phyloP scores from a whole-genome alignment of 148 eudicot genomes.

The Persicaria maculosa region DNA sequence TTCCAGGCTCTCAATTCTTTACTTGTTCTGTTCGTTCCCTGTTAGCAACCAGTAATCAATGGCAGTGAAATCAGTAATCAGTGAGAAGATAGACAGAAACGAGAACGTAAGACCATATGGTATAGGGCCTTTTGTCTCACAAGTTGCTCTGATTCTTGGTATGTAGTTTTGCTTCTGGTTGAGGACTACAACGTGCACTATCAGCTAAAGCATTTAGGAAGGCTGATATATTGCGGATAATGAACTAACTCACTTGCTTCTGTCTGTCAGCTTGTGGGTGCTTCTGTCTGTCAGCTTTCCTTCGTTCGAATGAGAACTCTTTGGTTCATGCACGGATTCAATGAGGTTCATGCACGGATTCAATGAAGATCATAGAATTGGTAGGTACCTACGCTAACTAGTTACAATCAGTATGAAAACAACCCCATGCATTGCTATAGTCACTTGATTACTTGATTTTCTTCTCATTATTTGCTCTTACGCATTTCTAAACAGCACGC shows the following conservation, averaged over 20 bases:
- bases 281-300: not conserved
- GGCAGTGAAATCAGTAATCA: too few relatives aligned
- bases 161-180: not conserved
- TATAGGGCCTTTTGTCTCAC: not conserved
- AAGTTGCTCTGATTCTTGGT: not conserved
- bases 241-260: slow-evolving; percentile 10
- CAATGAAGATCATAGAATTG: slow-evolving; percentile 3
- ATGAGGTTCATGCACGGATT: not conserved
- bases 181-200: slow-evolving; percentile 8
- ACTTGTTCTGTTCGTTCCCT: not conserved
- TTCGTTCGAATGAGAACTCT: not conserved
- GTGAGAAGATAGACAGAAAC: not conserved
- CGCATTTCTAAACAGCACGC: not conserved
- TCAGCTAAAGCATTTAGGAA: not conserved
- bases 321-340: too few relatives aligned
- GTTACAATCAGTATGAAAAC: not conserved
- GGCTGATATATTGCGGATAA: not conserved
- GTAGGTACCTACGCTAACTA: slow-evolving; percentile 2
- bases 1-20: not conserved
- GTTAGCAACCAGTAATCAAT: not conserved
- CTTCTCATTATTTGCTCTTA: too few relatives aligned
- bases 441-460: not conserved
- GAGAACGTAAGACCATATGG: not conserved
- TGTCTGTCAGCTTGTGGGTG: not conserved
- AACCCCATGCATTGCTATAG: not conserved